phyloP scores from a whole-genome alignment of 2,329 filamentous ascomycete species.

The Neospermospora avenae region DNA sequence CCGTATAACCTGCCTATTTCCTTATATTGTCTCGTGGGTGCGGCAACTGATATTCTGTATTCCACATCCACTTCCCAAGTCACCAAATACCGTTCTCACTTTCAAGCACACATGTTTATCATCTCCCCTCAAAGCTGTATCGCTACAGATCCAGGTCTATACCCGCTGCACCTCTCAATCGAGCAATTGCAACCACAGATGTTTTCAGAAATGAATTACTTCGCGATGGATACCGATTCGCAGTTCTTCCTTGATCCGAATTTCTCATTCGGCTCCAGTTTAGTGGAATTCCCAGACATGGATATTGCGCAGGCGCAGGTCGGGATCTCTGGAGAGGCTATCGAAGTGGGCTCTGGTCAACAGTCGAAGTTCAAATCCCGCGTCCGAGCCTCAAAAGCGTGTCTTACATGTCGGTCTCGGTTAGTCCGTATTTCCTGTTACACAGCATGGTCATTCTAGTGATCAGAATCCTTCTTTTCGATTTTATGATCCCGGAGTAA shows the following conservation, averaged over 20 bases:
- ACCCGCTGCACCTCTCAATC: not conserved
- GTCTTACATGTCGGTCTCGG: slow-evolving; percentile 46
- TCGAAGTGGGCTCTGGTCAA: not conserved
- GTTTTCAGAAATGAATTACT: not conserved
- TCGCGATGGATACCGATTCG: not conserved
- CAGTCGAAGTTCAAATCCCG: slow-evolving; percentile 12
- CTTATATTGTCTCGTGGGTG: not conserved
- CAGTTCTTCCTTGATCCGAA: slow-evolving; percentile 5
- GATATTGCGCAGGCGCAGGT: slow-evolving; percentile 2
- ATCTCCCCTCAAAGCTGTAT: not conserved
- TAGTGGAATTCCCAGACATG: not conserved
- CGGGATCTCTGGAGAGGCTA: not conserved
- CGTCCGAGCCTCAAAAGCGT: slow-evolving; percentile 41
- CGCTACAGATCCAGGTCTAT: not conserved
- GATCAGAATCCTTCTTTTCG: not conserved
- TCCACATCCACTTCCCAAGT: not conserved
- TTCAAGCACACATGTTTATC: not conserved
- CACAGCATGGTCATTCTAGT: not conserved
- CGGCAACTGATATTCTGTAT: not conserved
- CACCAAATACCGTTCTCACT: not conserved
- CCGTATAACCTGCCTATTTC: not conserved
- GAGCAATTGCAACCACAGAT: not conserved
- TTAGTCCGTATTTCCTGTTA: not conserved
- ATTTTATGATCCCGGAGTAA: not conserved
- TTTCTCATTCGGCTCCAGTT: not conserved